Base-by-base conservation (phyloP, 352 stramenopile species). In the Halophytophthora batemanensis region DNA sequence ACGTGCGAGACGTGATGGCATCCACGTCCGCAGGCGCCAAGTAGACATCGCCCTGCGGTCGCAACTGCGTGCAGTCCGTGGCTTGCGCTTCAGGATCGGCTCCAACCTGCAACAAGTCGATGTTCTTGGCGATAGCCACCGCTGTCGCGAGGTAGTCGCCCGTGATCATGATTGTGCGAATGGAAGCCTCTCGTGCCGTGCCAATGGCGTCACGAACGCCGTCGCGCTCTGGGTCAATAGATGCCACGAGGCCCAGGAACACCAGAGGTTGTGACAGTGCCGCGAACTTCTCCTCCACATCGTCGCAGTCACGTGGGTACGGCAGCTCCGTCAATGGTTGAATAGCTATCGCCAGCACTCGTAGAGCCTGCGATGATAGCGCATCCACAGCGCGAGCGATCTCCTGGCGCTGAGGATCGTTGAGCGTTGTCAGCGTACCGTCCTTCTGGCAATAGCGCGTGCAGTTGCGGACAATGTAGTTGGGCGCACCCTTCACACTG, bases 101-200 rank as follows among this genome's bases (percentile, higher is more conserved):
- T 2, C 67, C 78, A 18, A 81, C 49, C 53, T 84, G 65, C n/a
- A 98, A 65, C 45, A 99, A 83, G 6, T 96, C 90, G 44, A 98
- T 95, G 58, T 96, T 80, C 46, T 81, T 83, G 11, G 90, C 94
- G 59, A 99, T 98, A 2, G 93, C 90, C 4, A 97, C 50, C 1
- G 95, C 96, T 5, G 95, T 98, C 59, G 97, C 93, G 44, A 98
- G 77, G 42, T 96, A 95, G 68, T 99, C 96, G 21, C 95, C 93
- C 2, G 95, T 98, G 45, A 98, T 88, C 90, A 98, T 98, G 13
- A 95, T 71, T 0, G 82, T 91, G 13, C 77, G 79, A 34, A 93
- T 85, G 2, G 63, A 84, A 2, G 74, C 74, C 15, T 49, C 50
- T 1, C 73, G 73, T n/a, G 69, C 69, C 4, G 36, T 74, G 0